Percentiles rank a stretch among this genome's conserved stretches.
These are phyloP conservation scores for Teratosphaeria pseudoeucalypti DNA, from an alignment of 2,329 filamentous ascomycete genomes.

Conservation along the genomic window DNA sequence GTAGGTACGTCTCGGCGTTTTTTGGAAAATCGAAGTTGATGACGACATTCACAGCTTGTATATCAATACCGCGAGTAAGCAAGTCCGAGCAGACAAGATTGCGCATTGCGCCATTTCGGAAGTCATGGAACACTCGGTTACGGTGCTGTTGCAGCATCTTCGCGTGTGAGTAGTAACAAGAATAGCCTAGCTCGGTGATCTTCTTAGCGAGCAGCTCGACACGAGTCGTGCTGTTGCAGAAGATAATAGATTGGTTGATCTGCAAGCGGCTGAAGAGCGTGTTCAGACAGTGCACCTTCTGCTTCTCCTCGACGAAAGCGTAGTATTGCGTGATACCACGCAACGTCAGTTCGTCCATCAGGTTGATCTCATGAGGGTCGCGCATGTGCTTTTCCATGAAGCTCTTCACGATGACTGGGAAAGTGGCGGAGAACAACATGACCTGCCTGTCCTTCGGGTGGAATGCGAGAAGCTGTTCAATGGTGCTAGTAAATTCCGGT, in stretches of 20 bases:
- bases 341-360: constrained; percentile 98
- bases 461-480: constrained; percentile 89
- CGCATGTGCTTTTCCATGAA: constrained; percentile 98
- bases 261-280: constrained; percentile 98
- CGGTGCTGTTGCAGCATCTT: constrained; percentile 95
- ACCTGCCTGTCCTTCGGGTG: constrained; percentile 96
- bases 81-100: constrained; percentile 98
- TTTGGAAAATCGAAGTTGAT: constrained; percentile 99
- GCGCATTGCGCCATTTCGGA: constrained; percentile 93
- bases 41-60: constrained; percentile 97
- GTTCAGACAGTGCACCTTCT: constrained; percentile 98
- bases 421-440: constrained; percentile 98
- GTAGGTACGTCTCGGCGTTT: constrained; percentile 96
- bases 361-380: constrained; percentile 94
- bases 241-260: constrained; percentile 99
- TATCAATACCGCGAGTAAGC: constrained; percentile 96
- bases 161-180: constrained; percentile 98
- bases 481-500: constrained; percentile 91
- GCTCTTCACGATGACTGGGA: constrained; percentile 90
- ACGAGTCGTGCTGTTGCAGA: constrained; percentile 98
- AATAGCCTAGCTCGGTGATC: constrained; percentile 97
- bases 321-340: constrained; percentile 99
- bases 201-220: constrained; percentile 97
- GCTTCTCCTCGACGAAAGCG: constrained; percentile 97
- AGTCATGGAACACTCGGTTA: constrained; percentile 98